These are phyloP conservation scores for Seiridium cupressi DNA, from an alignment of 2,329 filamentous ascomycete genomes.

Conservation along the genomic window DNA sequence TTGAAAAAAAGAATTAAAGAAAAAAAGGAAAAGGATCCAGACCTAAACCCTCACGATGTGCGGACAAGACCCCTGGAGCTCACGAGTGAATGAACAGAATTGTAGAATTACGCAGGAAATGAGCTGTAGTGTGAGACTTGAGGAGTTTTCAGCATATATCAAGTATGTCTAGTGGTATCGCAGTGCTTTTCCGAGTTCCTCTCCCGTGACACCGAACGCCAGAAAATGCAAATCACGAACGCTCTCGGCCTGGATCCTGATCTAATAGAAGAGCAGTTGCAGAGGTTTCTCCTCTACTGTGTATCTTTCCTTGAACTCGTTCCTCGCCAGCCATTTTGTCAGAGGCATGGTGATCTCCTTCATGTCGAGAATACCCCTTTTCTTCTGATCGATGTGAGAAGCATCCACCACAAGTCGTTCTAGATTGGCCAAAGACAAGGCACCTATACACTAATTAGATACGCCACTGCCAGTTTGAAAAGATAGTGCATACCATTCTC, in stretches of 20 bases:
- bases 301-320: conserved; percentile 72
- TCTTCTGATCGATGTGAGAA: conserved; percentile 92
- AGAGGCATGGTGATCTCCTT: conserved; percentile 85
- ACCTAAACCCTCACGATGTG: not conserved
- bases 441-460: conserved; percentile 42
- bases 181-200: not conserved
- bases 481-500: conserved; percentile 64
- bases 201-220: not conserved
- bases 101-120: not conserved
- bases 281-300: conserved; percentile 55
- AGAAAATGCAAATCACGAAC: conserved; percentile 1
- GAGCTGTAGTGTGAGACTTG: not conserved
- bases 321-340: conserved; percentile 67
- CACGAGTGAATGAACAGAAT: not conserved
- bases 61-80: too few relatives aligned
- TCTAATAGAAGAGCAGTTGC: conserved; percentile 64
- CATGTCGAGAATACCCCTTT: conserved; percentile 92
- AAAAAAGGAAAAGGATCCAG: not conserved
- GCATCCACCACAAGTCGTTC: conserved; percentile 85
- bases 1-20: not conserved
- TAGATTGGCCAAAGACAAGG: conserved; percentile 68
- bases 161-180: not conserved
- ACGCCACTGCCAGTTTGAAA: not conserved
- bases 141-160: not conserved
- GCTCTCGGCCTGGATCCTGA: not conserved